Evolutionary conservation across 352 stramenopile species (phyloP), one percentile per base, ranked within the genome.

Genomic region (Phytophthora hibernalis): DNA sequence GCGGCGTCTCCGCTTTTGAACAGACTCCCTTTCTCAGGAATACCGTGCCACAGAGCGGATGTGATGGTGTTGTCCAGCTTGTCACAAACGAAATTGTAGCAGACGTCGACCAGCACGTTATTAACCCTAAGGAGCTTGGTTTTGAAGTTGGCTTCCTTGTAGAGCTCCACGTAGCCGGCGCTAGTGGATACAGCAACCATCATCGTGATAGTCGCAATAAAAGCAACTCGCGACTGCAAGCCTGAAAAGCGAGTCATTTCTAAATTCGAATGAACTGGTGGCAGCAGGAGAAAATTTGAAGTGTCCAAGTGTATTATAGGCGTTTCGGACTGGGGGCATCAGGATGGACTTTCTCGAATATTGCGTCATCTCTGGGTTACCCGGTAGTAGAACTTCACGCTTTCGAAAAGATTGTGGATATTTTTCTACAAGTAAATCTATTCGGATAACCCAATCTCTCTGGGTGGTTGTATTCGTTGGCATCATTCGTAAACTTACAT

Each of bases 151-250:
- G 26, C 47, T 16, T 69, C 53, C 20, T 49, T 45, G 30, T 50
- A 70, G 16, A 70, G 30, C 2, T 70, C 62, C 31, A 70, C 40
- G 21, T 65, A 70, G 20, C 54, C 47, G 7, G 54, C 45, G 13
- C 49, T 13, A 16, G 21, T 11, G 3, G 49, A 16, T 10, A 22
- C 47, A 43, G 24, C 45, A 31, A 57, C 12, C 4, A 44, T 24
- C 9, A 40, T 8, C 18, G 8, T 9, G 13, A 57, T 12, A 18
- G 7, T 15, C 5, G 28, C 16, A 13, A 56, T 13, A 15, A 50
- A 12, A 16, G 26, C 10, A 22, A 22, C 11, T 5, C 15, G 21
- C 13, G 21, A 18, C n/a, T 18, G 26, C n/a, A 52, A 10, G 0
- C 5, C 26, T 44, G 28, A 22, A 28, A 42, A 18, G 12, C 8